Evolutionary conservation across 2,329 filamentous ascomycete genomes (phyloP).

Genomic region (Ascochyta clinopodiicola): DNA sequence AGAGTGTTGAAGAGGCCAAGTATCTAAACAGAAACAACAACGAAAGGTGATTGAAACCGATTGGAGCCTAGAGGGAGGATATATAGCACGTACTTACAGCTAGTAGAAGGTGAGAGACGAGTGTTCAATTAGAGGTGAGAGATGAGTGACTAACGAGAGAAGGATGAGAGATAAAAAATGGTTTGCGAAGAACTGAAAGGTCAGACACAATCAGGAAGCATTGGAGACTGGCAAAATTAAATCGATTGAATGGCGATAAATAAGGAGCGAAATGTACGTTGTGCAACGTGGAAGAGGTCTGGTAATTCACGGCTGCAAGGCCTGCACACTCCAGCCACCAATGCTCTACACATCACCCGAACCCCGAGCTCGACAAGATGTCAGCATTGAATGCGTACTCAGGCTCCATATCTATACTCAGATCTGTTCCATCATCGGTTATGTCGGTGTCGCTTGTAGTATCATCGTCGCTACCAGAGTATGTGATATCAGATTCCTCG

Average conservation of each 20-base stretch:
- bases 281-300: no score
- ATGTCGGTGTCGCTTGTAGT: constrained; percentile 9
- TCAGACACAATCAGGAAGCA: no score
- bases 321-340: not conserved
- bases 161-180: not conserved
- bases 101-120: not conserved
- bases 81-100: no score
- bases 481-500: not conserved
- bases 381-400: constrained; percentile 13
- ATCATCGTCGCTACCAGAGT: not conserved
- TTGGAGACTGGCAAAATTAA: not conserved
- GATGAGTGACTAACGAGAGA: not conserved
- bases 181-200: not conserved
- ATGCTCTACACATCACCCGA: not conserved
- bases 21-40: no score
- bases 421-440: constrained; percentile 2
- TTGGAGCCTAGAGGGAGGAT: no score
- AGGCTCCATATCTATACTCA: constrained; percentile 21
- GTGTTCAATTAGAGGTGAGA: not conserved
- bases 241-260: not conserved
- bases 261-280: no score
- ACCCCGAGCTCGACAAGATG: not conserved
- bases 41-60: no score
- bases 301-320: not conserved
- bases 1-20: no score